Base-by-base conservation (phyloP, 2,329 filamentous ascomycete genomes). In the Cladophialophora carrionii region DNA sequence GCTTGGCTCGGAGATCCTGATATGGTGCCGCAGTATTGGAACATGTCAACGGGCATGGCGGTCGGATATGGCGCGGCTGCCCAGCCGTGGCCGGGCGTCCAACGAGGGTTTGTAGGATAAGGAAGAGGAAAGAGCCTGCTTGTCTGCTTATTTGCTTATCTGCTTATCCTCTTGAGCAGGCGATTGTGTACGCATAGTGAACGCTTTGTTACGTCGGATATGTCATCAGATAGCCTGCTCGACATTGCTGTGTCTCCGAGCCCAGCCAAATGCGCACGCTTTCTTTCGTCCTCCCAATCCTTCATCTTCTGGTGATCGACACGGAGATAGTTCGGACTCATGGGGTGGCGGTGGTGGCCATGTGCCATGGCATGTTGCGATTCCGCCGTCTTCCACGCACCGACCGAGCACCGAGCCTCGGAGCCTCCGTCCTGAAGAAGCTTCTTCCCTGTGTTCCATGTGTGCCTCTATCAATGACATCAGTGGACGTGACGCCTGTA, bases 1-100 rank as follows among this genome's bases (percentile, higher is more conserved):
- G 55, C 54, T 26, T 63, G 61, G 61, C 61, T 63, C 3, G 61
- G 61, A 17, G 61, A 63, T 58, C 55, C 61, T 43, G 61, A 63
- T 53, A 26, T 63, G 54, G 55, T 63, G 34, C 61, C 54, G 22
- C 61, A 57, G 34, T 63, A 53, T 26, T 63, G 61, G 61, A 63
- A 31, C n/a, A 53, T 58, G 61, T 37, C 54, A 10, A 24, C 46
- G 10, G 54, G 55, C 22, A 58, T 58, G 48, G 10, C 57, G 34
- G 48, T 58, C 1, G 55, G 34, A 22, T 63, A 41, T 41, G 43
- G 53, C 2, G 57, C 12, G 2, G 48, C 24, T 20, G n/a, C 57
- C 9, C 57, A 49, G 14, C 60, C 37, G 43, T 62, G 60, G 60
- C 6, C 53, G 5, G 26, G 20, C 3, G 54, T 31, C 22, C 43